Evolutionary conservation across 2,329 filamentous ascomycete species (phyloP).

Genomic region (Leptoxyphium fumago): DNA sequence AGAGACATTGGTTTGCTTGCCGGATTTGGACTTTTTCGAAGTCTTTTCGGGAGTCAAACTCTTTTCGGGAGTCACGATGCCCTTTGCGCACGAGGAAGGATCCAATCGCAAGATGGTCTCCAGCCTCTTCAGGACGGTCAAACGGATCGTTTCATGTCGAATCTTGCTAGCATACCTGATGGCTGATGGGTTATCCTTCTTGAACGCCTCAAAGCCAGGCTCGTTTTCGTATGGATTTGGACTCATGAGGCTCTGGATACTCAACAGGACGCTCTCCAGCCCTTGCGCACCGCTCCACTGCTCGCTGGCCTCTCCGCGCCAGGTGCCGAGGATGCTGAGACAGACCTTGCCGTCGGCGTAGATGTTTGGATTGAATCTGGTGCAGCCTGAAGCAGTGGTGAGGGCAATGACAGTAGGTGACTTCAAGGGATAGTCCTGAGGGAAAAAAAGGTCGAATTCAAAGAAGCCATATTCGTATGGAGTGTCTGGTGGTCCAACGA

Average conservation of each 20-base stretch:
- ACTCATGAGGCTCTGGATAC: conserved; percentile 93
- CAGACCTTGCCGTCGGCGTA: conserved; percentile 87
- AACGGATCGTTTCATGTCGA: conserved; percentile 72
- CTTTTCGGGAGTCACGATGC: conserved; percentile 23
- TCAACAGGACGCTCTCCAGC: conserved; percentile 82
- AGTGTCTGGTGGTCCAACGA: conserved; percentile 84
- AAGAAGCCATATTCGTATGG: conserved; percentile 98
- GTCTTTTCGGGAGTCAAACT: not conserved
- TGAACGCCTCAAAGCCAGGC: conserved; percentile 74
- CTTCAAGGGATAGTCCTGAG: conserved; percentile 65
- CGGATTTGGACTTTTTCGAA: not conserved
- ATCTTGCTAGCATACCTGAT: conserved; percentile 44
- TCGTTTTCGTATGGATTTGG: conserved; percentile 81
- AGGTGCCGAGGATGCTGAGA: conserved; percentile 63
- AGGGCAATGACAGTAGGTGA: conserved; percentile 48
- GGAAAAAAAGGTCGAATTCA: conserved; percentile 45
- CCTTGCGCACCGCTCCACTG: conserved; percentile 96
- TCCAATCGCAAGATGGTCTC: conserved; percentile 63
- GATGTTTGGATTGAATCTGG: conserved; percentile 93
- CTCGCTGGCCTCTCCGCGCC: conserved; percentile 78
- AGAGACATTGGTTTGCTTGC: not conserved
- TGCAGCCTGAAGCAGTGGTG: conserved; percentile 79
- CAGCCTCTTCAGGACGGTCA: conserved; percentile 72
- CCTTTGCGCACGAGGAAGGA: conserved; percentile 8
- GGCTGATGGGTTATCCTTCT: conserved; percentile 22